Evolutionary conservation across 805 yeast genomes (phyloP), one percentile per base, ranked within the genome.

Genomic region (Ogataea haglerorum): DNA sequence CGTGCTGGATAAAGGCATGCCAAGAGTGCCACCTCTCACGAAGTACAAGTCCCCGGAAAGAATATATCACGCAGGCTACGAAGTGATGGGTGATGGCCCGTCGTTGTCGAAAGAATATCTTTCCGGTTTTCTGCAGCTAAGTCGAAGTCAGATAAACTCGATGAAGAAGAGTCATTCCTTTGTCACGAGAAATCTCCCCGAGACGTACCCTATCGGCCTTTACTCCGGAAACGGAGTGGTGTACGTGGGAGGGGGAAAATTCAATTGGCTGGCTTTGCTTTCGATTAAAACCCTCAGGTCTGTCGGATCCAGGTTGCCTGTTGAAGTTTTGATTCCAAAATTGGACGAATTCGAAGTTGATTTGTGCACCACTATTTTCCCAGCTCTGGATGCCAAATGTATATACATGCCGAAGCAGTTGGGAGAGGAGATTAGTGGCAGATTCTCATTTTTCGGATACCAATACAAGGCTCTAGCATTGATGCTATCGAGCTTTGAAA

Each of bases 311-410:
- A 67, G 69, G 17, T 59, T 84, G 26, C 96, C 96, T 1, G 76
- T 88, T 12, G 96, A 88, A 64, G 82, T 89, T 7, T 72, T 85
- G 50, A 82, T 89, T 45, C 95, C 95, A 13, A 72, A 75, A 16
- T 61, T 72, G 16, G 77, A 76, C 22, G 93, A 85, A 54, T 84
- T 76, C 53, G 91, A 85, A 49, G 67, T 75, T 14, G 82, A 80
- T 35, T 65, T 83, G 30, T 87, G 95, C 58, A 72, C 73, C 4
- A 60, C 61, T 3, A 64, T 82, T 1, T 69, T 85, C 47, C 88
- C 90, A 0, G 57, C 58, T 14, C 61, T 80, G 38, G 73, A 78
- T 44, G 90, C 82, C 4, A 70, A 69, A 47, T 87, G 95, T 68
- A 72, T 83, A 5, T 67, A 75, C 34, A 61, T 85, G 56, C 72